Base-by-base conservation (phyloP, 352 stramenopile species). In the Peronospora destructor region DNA sequence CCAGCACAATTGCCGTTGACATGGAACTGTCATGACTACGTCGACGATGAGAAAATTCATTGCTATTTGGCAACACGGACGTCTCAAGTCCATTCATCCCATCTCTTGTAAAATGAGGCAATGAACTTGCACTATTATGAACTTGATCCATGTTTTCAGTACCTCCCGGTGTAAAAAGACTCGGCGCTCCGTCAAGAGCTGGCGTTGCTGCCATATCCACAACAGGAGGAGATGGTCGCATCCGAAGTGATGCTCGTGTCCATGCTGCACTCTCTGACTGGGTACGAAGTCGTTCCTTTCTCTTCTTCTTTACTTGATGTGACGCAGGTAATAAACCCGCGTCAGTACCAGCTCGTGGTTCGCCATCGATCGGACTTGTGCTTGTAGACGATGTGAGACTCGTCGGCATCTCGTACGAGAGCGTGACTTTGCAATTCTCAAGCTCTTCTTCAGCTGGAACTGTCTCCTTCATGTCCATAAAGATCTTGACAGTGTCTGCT, bases 191-290 rank as follows among this genome's bases (percentile, higher is more conserved):
- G 6, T 66, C 50, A 45, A 65, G 19, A 29, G 53, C 62, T 14
- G 59, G 58, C 0, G 56, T 67, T 6, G 63, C 59, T 6, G 64
- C 56, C 42, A 71, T 47, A 12, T 71, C 64, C 10, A 35, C 50
- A 13, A 64, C 38, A 10, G 55, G 53, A 3, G 63, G 56, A 3
- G 60, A 68, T 14, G 69, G 63, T 23, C 62, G 46, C 79, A 90
- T 87, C 39, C 65, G 65, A 23, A 90, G 59, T 33, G 74, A 88
- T 10, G 79, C 71, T 59, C 79, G 68, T 19, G 76, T 79, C 79
- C 79, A 91, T 25, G 67, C 73, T 0, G 79, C 75, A 37, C 79
- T 81, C 49, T 91, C 79, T 0, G 76, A 88, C 56, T 88, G 79
- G 16, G 79, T 91, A n/a, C 79, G 79, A 35, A 78, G 38, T 16